These are phyloP conservation scores for Pyronema domesticum DNA, from an alignment of 495 filamentous ascomycete species.

Conservation along the genomic window DNA sequence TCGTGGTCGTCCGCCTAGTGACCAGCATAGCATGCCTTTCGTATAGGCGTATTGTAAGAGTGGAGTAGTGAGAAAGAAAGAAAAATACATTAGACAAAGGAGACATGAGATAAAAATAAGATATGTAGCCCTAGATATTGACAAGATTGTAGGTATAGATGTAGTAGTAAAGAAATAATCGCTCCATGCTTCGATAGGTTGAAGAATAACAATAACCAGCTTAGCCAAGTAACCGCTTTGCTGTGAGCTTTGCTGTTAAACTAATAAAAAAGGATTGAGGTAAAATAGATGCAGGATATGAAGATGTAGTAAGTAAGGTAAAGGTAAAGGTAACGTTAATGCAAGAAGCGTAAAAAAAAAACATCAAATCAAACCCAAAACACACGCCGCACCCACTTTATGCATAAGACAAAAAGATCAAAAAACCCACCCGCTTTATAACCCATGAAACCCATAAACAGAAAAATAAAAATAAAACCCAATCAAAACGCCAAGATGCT, in stretches of 20 bases:
- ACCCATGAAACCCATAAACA: not conserved
- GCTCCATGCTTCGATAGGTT: not conserved
- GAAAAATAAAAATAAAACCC: not conserved
- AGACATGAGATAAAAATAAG: no score
- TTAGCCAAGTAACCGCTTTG: no score
- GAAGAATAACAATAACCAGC: no score
- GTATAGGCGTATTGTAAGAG: not conserved
- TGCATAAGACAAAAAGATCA: not conserved
- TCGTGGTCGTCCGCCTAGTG: not conserved
- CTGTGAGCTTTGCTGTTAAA: no score
- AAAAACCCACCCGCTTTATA: not conserved
- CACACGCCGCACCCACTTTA: constrained; percentile 2
- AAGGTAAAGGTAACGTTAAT: no score
- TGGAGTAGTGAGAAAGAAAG: not conserved
- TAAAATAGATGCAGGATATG: not conserved
- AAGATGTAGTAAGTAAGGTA: no score
- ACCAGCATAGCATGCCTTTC: not conserved
- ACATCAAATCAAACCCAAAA: not conserved
- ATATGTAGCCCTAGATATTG: no score
- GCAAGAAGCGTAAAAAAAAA: not conserved
- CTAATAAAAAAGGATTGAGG: not conserved
- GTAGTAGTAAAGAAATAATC: not conserved
- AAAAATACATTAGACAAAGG: not conserved
- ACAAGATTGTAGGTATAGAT: no score
- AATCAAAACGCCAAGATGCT: constrained; percentile 13